phyloP scores from a whole-genome alignment of 2,329 filamentous ascomycete genomes.

The Alternaria alternata region DNA sequence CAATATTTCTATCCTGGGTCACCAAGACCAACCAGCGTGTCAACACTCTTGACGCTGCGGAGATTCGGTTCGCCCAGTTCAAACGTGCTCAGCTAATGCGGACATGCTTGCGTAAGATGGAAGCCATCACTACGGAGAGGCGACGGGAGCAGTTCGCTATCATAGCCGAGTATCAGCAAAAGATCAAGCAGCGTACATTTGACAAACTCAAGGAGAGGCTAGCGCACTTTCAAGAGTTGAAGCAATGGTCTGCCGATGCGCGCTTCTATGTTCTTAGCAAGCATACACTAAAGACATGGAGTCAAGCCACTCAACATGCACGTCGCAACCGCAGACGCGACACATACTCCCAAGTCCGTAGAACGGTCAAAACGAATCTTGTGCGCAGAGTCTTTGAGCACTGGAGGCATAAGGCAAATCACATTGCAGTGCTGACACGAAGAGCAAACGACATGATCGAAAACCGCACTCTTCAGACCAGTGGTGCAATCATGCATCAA shows the following conservation, averaged over 20 bases:
- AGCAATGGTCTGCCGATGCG: slow-evolving; percentile 63
- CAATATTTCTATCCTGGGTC: slow-evolving; percentile 39
- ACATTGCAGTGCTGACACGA: slow-evolving; percentile 27
- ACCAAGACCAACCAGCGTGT: slow-evolving; percentile 37
- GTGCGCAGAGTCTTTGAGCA: slow-evolving; percentile 52
- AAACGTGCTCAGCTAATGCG: slow-evolving; percentile 42
- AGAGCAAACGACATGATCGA: slow-evolving; percentile 45
- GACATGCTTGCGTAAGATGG: slow-evolving; percentile 38
- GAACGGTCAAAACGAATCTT: slow-evolving; percentile 63
- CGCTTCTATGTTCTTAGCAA: slow-evolving; percentile 64
- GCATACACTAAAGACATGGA: slow-evolving; percentile 61
- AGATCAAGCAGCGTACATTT: slow-evolving; percentile 50
- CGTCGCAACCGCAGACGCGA: slow-evolving; percentile 63
- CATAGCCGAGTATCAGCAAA: slow-evolving; percentile 53
- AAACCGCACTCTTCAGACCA: slow-evolving; percentile 29
- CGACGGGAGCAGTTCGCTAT: slow-evolving; percentile 48
- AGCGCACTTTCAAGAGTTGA: slow-evolving; percentile 57
- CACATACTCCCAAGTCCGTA: slow-evolving; percentile 63
- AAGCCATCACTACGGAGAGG: slow-evolving; percentile 33
- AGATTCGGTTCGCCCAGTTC: slow-evolving; percentile 41
- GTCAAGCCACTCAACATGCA: slow-evolving; percentile 58
- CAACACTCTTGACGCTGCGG: slow-evolving; percentile 41
- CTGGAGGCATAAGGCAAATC: slow-evolving; percentile 46
- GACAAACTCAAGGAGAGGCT: slow-evolving; percentile 46
- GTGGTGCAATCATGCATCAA: slow-evolving; percentile 48